Base-by-base conservation (phyloP, 352 stramenopile species). In the Globisporangium emineosum region DNA sequence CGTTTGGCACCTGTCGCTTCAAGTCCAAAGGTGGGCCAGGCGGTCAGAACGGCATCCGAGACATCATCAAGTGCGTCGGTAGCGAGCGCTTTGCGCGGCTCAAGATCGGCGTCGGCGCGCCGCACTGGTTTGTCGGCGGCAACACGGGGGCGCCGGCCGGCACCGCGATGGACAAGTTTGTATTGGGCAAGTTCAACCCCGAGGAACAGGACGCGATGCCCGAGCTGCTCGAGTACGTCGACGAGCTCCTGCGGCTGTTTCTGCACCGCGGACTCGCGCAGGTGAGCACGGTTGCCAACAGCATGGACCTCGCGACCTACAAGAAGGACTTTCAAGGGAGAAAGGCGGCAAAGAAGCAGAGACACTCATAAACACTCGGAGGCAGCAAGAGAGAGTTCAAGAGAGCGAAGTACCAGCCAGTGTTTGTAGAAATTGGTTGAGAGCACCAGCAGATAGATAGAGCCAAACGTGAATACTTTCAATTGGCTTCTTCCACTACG, bases 41-140 rank as follows among this genome's bases (percentile, higher is more conserved):
- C 5, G 88, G 88, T 1, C 88, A 96, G 68, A 96, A 96, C 37
- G 88, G 88, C 29, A 69, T 96, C 51, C 75, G 73, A 8, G 88
- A 96, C 61, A 83, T 96, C 65, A 96, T 96, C 64, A 94, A 96
- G 67, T 90, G 86, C 32, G 67, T 88, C 1, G 78, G 81, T 30
- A 86, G 81, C 2, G 86, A 96, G 64, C 86, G 87, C 37, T 96
- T 96, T 59, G 86, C 84, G 54, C 80, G 88, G 4, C 78, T 96
- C 50, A 89, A 89, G 58, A 89, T 96, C 49, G 88, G 88, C 29
- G 68, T 96, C 12, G 88, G 88, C 7, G 80, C 83, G 5, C 83
- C 85, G 2, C 66, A 91, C 55, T 96, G 87, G 87, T 96, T 96
- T 65, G 66, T 69, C 30, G 76, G 72, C 17, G 82, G 79, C 52